Evolutionary conservation across 495 filamentous ascomycete species (phyloP), one percentile per base, ranked within the genome.

Genomic region (Talaromyces liani): DNA sequence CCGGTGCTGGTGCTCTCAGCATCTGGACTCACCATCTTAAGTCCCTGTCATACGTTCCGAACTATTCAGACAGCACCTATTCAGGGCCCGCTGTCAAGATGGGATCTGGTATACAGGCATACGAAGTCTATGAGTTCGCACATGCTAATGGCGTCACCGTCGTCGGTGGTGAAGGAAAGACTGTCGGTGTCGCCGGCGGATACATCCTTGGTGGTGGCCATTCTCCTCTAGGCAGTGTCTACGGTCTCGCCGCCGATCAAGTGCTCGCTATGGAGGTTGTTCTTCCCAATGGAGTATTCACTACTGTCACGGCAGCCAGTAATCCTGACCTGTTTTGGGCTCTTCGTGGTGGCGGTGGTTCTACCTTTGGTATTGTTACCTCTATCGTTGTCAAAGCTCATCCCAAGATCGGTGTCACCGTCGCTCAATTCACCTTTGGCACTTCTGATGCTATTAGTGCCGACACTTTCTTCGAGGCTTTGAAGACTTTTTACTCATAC

Each of bases 1-100:
- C 77, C 12, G 86, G 86, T 22, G 75, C 75, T 25, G 84, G 84
- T 22, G 77, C 80, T 14, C 71, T 89, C 8, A 71, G 72, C 27
- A 70, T 89, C 36, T 89, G 85, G 85, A 87, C 84, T 0, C 84
- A 87, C 62, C 72, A 83, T 24, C 68, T 89, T 20, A 85, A 86
- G 68, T 61, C 71, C 10, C 75, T 82, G 14, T 53, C 72, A 3
- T 73, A 76, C 60, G 61, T 73, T 34, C 58, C 70, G 36, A 65
- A 75, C 14, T 82, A 80, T 67, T 41, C 63, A 1, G 67, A 68
- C 31, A 47, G 63, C 0, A 34, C 63, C 49, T 85, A 83, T 64
- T 69, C 62, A 2, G 83, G 85, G 0, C 71, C 80, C 0, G 84
- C 82, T 16, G 73, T 86, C 58, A 85, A 82, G 65, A 70, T 86